Percentiles rank a stretch among this genome's conserved stretches.
phyloP scores from a whole-genome alignment of 2,329 filamentous ascomycete species.

The Didymosphaeria variabile region DNA sequence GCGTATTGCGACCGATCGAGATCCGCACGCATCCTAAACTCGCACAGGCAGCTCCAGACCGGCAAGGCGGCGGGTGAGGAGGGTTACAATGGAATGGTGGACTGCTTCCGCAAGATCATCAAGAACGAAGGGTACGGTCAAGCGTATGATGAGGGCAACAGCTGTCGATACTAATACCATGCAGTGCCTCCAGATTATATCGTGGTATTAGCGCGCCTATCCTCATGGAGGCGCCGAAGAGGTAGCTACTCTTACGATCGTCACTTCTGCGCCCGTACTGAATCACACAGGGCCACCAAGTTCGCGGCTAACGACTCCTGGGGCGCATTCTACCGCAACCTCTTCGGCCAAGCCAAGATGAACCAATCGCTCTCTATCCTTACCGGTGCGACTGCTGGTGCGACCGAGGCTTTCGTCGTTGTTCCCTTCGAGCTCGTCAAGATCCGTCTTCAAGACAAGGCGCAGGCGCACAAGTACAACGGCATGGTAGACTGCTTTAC shows the following conservation, averaged over 20 bases:
- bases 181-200: constrained; percentile 86
- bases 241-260: constrained; percentile 43
- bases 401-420: constrained; percentile 95
- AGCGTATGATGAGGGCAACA: constrained; percentile 6
- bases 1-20: constrained; percentile 39
- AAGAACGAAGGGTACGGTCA: constrained; percentile 84
- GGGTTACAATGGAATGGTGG: constrained; percentile 94
- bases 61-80: constrained; percentile 77
- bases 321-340: constrained; percentile 90
- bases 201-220: constrained; percentile 95
- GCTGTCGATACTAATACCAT: constrained; percentile 23
- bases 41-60: constrained; percentile 82
- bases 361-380: constrained; percentile 90
- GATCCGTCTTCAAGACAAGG: constrained; percentile 96
- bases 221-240: constrained; percentile 96
- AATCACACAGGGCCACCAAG: constrained; percentile 78
- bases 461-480: constrained; percentile 86
- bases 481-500: constrained; percentile 81
- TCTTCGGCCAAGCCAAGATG: constrained; percentile 87
- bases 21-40: constrained; percentile 31
- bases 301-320: constrained; percentile 99
- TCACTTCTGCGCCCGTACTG: constrained; percentile 10
- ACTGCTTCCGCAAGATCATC: constrained; percentile 98
- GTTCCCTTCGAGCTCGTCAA: constrained; percentile 99
- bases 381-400: constrained; percentile 92